These are phyloP conservation scores for Platismatia glauca DNA, from an alignment of 495 filamentous ascomycete species.

Conservation along the genomic window DNA sequence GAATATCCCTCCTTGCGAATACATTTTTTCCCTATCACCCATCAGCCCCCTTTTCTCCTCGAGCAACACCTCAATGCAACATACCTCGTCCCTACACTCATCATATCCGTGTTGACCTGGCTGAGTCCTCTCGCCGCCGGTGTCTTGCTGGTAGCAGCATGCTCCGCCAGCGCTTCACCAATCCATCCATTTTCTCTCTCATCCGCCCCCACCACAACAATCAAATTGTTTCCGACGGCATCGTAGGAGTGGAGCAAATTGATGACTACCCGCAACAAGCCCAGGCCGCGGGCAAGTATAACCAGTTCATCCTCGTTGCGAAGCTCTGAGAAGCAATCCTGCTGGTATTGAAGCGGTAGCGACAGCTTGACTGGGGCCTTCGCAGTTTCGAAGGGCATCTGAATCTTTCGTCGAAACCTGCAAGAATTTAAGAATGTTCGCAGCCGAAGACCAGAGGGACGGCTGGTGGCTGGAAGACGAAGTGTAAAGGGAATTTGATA, in stretches of 20 bases:
- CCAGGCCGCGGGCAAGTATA: constrained; percentile 81
- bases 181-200: constrained; percentile 93
- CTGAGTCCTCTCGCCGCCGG: constrained; percentile 75
- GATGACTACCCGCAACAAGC: constrained; percentile 79
- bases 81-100: constrained; percentile 65
- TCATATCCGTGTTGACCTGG: constrained; percentile 88
- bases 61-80: not conserved
- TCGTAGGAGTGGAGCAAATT: constrained; percentile 96
- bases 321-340: constrained; percentile 22
- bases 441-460: not conserved
- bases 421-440: not conserved
- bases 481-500: too few species aligned
- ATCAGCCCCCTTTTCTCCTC: constrained; percentile 1
- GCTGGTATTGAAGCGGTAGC: constrained; percentile 60
- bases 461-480: too few species aligned
- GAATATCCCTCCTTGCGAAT: constrained; percentile 79
- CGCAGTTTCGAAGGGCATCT: constrained; percentile 49
- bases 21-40: constrained; percentile 65
- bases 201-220: constrained; percentile 82
- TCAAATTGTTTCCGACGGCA: constrained; percentile 85
- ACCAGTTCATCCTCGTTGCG: constrained; percentile 77
- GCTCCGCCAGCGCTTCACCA: constrained; percentile 85
- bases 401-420: constrained; percentile 25
- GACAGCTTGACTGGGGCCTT: constrained; percentile 80
- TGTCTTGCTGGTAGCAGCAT: constrained; percentile 73